phyloP scores from a whole-genome alignment of 495 filamentous ascomycete genomes.

The Letharia columbiana region DNA sequence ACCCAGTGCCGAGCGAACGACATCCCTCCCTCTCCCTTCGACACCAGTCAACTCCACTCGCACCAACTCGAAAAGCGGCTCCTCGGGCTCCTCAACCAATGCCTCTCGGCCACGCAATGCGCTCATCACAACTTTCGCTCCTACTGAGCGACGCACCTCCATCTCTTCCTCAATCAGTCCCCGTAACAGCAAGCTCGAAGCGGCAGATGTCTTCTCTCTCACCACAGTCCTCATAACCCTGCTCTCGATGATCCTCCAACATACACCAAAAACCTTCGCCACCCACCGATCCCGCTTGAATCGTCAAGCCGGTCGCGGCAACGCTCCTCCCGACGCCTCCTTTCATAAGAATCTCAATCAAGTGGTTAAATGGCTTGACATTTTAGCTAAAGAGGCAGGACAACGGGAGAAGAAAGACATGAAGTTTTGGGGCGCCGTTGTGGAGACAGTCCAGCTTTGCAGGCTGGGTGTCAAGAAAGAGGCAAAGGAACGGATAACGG shows the following conservation, averaged over 20 bases:
- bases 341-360: conserved; percentile 78
- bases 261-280: conserved; percentile 59
- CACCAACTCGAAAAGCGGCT: conserved; percentile 17
- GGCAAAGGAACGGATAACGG: conserved; percentile 17
- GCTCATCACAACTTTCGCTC: conserved; percentile 27
- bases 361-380: conserved; percentile 67
- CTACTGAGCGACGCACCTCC: conserved; percentile 15
- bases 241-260: conserved; percentile 63
- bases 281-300: conserved; percentile 67
- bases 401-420: conserved; percentile 52
- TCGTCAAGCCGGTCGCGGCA: conserved; percentile 54
- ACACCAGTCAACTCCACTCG: conserved; percentile 21
- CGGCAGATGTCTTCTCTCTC: conserved; percentile 67
- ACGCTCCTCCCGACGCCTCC: conserved; percentile 65
- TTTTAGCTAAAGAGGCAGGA: conserved; percentile 56
- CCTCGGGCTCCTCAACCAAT: conserved; percentile 23
- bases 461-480: conserved; percentile 21
- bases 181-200: conserved; percentile 24
- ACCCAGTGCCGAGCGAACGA: neutral
- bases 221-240: conserved; percentile 63
- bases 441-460: conserved; percentile 20
- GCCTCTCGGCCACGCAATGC: conserved; percentile 23
- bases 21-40: conserved; percentile 25
- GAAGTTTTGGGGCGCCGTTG: conserved; percentile 23
- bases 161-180: conserved; percentile 27